Percentiles rank a stretch among this genome's conserved stretches.
These are phyloP conservation scores for Ilyonectria sp. DNA, from an alignment of 2,329 filamentous ascomycete species.

Conservation along the genomic window DNA sequence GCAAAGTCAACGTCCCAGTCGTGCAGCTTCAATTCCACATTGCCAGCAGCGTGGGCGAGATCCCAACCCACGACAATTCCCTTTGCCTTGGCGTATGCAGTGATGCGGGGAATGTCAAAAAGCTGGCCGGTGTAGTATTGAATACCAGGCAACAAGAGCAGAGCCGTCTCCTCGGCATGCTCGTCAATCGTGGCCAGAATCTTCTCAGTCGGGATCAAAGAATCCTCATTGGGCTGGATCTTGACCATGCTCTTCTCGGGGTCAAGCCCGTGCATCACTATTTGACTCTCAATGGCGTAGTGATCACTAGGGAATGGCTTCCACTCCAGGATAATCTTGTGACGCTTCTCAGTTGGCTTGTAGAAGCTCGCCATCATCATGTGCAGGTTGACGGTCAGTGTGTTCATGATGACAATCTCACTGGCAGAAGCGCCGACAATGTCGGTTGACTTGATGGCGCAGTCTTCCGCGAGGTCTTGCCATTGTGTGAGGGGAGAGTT, in stretches of 20 bases:
- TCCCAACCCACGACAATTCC: conserved; percentile 89
- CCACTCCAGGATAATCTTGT: conserved; percentile 91
- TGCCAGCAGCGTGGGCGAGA: conserved; percentile 88
- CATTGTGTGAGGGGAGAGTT: conserved; percentile 80
- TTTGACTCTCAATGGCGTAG: conserved; percentile 88
- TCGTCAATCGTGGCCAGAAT: conserved; percentile 82
- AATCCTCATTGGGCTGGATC: conserved; percentile 74
- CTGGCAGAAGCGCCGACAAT: conserved; percentile 80
- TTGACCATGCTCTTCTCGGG: conserved; percentile 80
- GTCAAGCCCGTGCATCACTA: conserved; percentile 78
- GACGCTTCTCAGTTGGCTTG: conserved; percentile 72
- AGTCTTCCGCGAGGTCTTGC: conserved; percentile 84
- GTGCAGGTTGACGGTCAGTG: conserved; percentile 86
- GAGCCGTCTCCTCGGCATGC: conserved; percentile 79
- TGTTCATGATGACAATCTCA: conserved; percentile 92
- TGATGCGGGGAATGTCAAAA: conserved; percentile 87
- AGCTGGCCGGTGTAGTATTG: conserved; percentile 95
- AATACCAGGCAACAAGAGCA: conserved; percentile 87
- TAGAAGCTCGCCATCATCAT: conserved; percentile 90
- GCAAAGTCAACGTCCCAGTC: conserved; percentile 95
- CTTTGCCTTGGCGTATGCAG: conserved; percentile 78
- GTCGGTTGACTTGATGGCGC: conserved; percentile 77
- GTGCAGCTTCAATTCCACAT: conserved; percentile 84
- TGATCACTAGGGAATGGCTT: conserved; percentile 92
- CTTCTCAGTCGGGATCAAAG: conserved; percentile 78